Evolutionary conservation across 2,329 filamentous ascomycete species (phyloP).

Genomic region (Sporothrix pallida): DNA sequence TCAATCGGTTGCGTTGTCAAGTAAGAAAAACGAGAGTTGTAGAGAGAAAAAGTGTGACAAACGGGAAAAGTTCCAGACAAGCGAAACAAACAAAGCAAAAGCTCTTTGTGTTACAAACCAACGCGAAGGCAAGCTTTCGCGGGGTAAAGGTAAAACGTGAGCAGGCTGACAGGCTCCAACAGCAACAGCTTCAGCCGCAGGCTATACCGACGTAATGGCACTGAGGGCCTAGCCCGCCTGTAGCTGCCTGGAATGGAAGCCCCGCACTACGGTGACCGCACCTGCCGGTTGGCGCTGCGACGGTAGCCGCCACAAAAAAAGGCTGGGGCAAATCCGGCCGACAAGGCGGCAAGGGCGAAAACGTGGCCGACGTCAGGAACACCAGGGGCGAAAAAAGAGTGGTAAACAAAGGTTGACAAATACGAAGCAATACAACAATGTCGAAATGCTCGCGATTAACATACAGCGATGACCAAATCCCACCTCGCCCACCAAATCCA

Average conservation of each 20-base stretch:
- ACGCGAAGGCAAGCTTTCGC: constrained; percentile 25
- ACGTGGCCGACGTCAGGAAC: constrained; percentile 16
- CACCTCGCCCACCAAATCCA: too few species aligned
- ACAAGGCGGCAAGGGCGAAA: neutral
- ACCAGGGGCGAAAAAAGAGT: neutral
- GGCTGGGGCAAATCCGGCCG: neutral
- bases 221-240: constrained; percentile 9
- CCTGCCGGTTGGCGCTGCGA: constrained; percentile 17
- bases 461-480: too few species aligned
- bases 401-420: too few species aligned
- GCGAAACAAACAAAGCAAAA: constrained; percentile 14
- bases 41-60: neutral
- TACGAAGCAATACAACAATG: too few species aligned
- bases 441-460: too few species aligned
- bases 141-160: constrained; percentile 14
- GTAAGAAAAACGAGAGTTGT: neutral
- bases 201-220: constrained; percentile 23
- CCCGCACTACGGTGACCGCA: neutral
- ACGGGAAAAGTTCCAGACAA: neutral
- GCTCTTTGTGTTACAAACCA: neutral
- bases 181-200: constrained; percentile 3
- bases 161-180: neutral
- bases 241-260: constrained; percentile 27
- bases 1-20: neutral
- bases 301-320: neutral